Percentiles rank a stretch among this genome's conserved stretches.
phyloP scores from a whole-genome alignment of 495 filamentous ascomycete species.

The Talaromyces stipitatus region DNA sequence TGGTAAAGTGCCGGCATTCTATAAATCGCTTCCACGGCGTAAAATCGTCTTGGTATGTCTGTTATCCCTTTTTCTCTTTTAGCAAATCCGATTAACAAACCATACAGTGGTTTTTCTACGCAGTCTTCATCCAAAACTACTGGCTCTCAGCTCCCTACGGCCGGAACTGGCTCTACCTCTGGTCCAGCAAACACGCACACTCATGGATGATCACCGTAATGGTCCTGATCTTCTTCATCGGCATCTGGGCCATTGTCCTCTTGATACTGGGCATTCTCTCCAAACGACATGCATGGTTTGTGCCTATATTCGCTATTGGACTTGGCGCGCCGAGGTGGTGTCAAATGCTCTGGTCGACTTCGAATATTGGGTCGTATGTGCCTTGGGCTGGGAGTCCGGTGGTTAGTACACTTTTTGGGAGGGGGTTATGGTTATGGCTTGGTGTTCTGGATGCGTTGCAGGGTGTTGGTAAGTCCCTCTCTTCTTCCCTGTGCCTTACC shows the following conservation, averaged over 20 bases:
- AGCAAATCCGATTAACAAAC: background rate
- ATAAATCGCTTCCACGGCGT: slow-evolving; percentile 42
- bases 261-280: slow-evolving; percentile 39
- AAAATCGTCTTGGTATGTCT: slow-evolving; percentile 43
- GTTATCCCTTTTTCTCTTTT: background rate
- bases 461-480: slow-evolving; percentile 16
- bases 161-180: slow-evolving; percentile 57
- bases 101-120: slow-evolving; percentile 20
- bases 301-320: slow-evolving; percentile 60
- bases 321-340: slow-evolving; percentile 57
- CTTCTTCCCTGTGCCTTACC: slow-evolving; percentile 49
- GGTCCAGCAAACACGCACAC: slow-evolving; percentile 41
- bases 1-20: slow-evolving; percentile 22
- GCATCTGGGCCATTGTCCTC: slow-evolving; percentile 46
- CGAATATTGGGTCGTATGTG: slow-evolving; percentile 49
- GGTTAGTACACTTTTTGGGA: slow-evolving; percentile 42
- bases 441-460: slow-evolving; percentile 57
- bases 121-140: slow-evolving; percentile 60
- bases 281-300: slow-evolving; percentile 53
- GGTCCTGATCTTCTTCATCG: slow-evolving; percentile 51
- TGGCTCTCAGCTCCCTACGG: slow-evolving; percentile 55
- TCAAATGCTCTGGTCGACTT: slow-evolving; percentile 58
- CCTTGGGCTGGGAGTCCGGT: slow-evolving; percentile 48
- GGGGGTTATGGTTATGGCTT: slow-evolving; percentile 58
- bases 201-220: slow-evolving; percentile 46